These are phyloP conservation scores for Ulota crispa DNA, from an alignment of 225 moss, liverwort and hornwort genomes.

Conservation along the genomic window DNA sequence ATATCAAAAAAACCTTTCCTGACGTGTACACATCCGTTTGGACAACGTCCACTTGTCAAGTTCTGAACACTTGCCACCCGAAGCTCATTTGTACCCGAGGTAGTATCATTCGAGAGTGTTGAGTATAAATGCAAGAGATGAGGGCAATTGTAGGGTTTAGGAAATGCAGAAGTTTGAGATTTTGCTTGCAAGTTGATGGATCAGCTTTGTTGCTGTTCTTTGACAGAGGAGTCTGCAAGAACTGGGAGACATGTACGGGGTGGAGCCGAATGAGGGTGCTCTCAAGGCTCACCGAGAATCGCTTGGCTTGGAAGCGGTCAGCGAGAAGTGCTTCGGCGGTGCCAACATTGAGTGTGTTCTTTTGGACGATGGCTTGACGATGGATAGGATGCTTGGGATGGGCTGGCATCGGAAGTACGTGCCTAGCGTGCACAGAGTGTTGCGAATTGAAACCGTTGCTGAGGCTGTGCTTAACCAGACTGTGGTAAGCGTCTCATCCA, in stretches of 20 bases:
- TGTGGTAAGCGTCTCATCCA: constrained; percentile 36
- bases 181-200: background rate
- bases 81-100: background rate
- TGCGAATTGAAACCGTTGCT: constrained; percentile 86
- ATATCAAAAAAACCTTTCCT: background rate
- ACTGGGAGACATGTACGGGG: constrained; percentile 51
- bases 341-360: constrained; percentile 80
- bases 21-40: background rate
- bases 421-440: constrained; percentile 65
- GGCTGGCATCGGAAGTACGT: constrained; percentile 72
- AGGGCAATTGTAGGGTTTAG: constrained; percentile 12
- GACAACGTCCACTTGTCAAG: background rate
- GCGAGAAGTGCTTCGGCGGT: constrained; percentile 70
- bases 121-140: background rate
- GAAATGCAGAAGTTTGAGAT: background rate
- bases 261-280: constrained; percentile 43
- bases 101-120: background rate
- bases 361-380: constrained; percentile 73
- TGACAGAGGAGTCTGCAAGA: constrained; percentile 60
- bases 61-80: background rate
- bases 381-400: constrained; percentile 69
- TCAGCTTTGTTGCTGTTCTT: background rate
- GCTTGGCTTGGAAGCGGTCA: constrained; percentile 51
- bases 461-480: constrained; percentile 77
- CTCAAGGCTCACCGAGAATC: constrained; percentile 62